Evolutionary conservation across 2,329 filamentous ascomycete species (phyloP), one percentile per base, ranked within the genome.

Genomic region (Claviceps arundinis): DNA sequence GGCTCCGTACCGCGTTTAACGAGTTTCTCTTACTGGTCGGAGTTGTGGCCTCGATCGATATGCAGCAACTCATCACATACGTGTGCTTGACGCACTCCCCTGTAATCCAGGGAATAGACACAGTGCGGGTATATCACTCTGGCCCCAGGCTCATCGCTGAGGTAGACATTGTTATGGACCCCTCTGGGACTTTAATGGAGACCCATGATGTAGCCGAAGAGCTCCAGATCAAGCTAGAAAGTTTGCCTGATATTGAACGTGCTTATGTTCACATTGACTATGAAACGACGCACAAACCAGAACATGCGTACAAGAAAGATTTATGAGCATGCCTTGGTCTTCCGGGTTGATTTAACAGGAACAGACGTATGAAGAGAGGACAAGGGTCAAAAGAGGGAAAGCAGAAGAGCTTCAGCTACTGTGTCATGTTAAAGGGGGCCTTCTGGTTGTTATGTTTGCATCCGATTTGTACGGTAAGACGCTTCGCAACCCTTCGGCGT

Each of bases 191-290:
- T 2, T 77, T 98, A 16, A 76, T 79, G 56, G 82, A 83, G 50
- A 93, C 89, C 0, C 93, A 98, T 66, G 93, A 98, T 63, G 81
- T 96, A 13, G 91, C 93, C 0, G 93, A 98, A 69, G 89, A 85
- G 61, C 74, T 98, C 60, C 93, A 98, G 74, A 86, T 86, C 56
- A 97, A 97, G 73, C 75, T 97, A 2, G 93, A 98, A 76, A 87
- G 84, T 52, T 69, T 98, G 56, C 91, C 93, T 0, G 85, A 95
- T 64, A 84, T 97, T 9, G 93, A 97, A 76, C 74, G 93, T 54
- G 89, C 89, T 0, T 97, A 96, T 65, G 93, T 97, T 19, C 93
- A 98, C 66, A 90, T 96, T 17, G 93, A 98, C 67, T 97, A 94
- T 61, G 93, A 97, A 72, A 96, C 90, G 4, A 89, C 85, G 17